These are phyloP conservation scores for Thielaviopsis musarum DNA, from an alignment of 2,329 filamentous ascomycete genomes.

Conservation along the genomic window DNA sequence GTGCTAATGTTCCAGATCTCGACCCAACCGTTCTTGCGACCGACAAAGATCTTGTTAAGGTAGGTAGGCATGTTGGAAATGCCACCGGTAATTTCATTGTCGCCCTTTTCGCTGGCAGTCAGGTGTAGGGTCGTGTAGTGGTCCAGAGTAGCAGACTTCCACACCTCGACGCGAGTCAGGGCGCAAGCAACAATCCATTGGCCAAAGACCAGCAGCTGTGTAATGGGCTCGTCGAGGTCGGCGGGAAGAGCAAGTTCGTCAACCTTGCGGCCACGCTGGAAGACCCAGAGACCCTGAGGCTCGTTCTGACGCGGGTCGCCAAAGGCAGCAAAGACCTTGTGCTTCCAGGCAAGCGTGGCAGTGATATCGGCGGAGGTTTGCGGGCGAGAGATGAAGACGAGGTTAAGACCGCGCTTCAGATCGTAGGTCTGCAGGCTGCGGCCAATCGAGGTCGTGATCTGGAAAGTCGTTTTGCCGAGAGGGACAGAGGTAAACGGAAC, in stretches of 20 bases:
- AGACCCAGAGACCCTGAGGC: constrained; percentile 66
- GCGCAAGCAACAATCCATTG: constrained; percentile 80
- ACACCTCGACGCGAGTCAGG: constrained; percentile 63
- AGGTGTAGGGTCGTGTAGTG: constrained; percentile 75
- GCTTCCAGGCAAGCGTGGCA: constrained; percentile 74
- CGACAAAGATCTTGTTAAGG: constrained; percentile 88
- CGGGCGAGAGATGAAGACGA: constrained; percentile 84
- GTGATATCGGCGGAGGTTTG: constrained; percentile 78
- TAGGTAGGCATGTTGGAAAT: constrained; percentile 85
- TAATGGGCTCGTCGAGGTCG: constrained; percentile 53
- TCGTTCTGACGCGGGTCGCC: constrained; percentile 39
- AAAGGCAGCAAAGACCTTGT: constrained; percentile 80
- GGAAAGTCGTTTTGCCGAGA: constrained; percentile 85
- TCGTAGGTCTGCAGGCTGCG: constrained; percentile 91
- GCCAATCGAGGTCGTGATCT: constrained; percentile 90
- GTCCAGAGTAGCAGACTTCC: constrained; percentile 68
- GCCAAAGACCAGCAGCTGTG: constrained; percentile 67
- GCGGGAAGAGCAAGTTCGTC: constrained; percentile 54
- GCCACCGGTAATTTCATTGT: constrained; percentile 57
- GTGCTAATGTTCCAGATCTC: constrained; percentile 98
- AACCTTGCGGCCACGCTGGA: constrained; percentile 75
- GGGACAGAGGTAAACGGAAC: constrained; percentile 84
- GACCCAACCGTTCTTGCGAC: constrained; percentile 69
- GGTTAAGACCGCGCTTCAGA: constrained; percentile 70
- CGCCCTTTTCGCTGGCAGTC: constrained; percentile 36